A percentile compares a stretch with the other conserved stretches of the same genome.
These are phyloP conservation scores for Fusarium poae DNA, from an alignment of 2,329 filamentous ascomycete species.

Conservation along the genomic window DNA sequence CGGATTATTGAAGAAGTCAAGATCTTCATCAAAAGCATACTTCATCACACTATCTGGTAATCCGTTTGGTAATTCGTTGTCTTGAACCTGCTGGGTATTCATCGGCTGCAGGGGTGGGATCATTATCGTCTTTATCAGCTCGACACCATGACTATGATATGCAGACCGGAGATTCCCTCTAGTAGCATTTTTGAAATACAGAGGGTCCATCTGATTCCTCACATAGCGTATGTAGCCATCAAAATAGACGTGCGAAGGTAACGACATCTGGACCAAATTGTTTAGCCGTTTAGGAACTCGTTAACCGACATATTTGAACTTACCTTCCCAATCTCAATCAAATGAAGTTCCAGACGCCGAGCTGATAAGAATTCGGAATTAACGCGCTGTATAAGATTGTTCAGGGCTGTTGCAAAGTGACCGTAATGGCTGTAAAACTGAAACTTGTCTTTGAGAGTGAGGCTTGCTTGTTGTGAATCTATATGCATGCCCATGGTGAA, in stretches of 20 bases:
- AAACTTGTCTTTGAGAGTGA: conserved; percentile 55
- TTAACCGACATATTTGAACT: conserved; percentile 1
- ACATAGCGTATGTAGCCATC: conserved; percentile 59
- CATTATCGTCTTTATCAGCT: conserved; percentile 58
- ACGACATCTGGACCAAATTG: conserved; percentile 51
- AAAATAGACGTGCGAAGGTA: conserved; percentile 56
- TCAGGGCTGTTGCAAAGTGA: conserved; percentile 53
- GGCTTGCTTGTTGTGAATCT: conserved; percentile 53
- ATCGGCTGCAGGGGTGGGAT: conserved; percentile 4
- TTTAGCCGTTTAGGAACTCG: conserved; percentile 27
- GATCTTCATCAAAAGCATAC: conserved; percentile 23
- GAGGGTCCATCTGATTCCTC: conserved; percentile 57
- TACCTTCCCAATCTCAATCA: conserved; percentile 66
- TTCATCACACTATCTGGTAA: conserved; percentile 21
- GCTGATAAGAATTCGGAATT: conserved; percentile 54
- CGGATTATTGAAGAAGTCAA: conserved; percentile 37
- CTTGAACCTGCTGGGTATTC: conserved; percentile 26
- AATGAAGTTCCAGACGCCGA: conserved; percentile 64
- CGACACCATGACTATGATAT: conserved; percentile 59
- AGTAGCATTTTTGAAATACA: conserved; percentile 54
- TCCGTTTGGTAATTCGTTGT: conserved; percentile 14
- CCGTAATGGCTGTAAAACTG: conserved; percentile 52
- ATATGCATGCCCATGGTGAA: conserved; percentile 45
- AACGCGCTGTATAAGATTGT: conserved; percentile 54
- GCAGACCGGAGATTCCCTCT: conserved; percentile 51